Base-by-base conservation (phyloP, 805 yeast genomes). In the Sugiyamaella qingdaonensis region DNA sequence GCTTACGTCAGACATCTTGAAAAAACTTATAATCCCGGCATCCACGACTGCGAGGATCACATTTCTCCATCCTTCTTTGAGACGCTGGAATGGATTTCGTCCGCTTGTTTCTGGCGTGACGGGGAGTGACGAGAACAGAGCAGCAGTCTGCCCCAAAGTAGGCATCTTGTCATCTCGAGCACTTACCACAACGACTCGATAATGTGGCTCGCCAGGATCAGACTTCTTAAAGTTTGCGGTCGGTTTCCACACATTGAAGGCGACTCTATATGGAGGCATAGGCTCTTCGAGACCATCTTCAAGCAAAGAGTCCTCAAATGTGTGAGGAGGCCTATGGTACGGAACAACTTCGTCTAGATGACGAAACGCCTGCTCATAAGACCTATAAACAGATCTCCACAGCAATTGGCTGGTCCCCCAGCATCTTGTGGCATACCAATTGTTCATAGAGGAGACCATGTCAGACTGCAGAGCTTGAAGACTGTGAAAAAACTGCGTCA, bases 191-290 rank as follows among this genome's bases (percentile, higher is more conserved):
- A 79, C 74, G 1, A 92, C 68, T 60, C 84, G 88, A 64, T 79
- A 91, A 65, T 91, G 91, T 1, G 97, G 95, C n/a, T 50, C 58
- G 0, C 68, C 67, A 0, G 95, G 95, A 19, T 64, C 61, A 33
- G 80, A 82, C 60, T 89, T 89, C 54, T 82, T 83, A 71, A 86
- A 91, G 2, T 73, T 68, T 0, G 86, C 60, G 3, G 63, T 54
- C 0, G 98, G 97, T 65, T 87, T 89, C 96, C 97, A 91, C 2
- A 88, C 86, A 61, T 85, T 76, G 61, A 74, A 90, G 0, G 79
- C 72, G 2, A 85, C 69, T 4, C 64, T 52, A 36, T 65, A 68
- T 1, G 65, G 67, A 7, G 49, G 51, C 10, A 52, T 50, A 0
- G 58, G 57, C 47, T 35, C 44, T 11, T 44, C 37, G 4, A 27